Percentiles rank a stretch among this genome's conserved stretches.
phyloP scores from a whole-genome alignment of 495 filamentous ascomycete genomes.

The Hyaloscypha bicolor region DNA sequence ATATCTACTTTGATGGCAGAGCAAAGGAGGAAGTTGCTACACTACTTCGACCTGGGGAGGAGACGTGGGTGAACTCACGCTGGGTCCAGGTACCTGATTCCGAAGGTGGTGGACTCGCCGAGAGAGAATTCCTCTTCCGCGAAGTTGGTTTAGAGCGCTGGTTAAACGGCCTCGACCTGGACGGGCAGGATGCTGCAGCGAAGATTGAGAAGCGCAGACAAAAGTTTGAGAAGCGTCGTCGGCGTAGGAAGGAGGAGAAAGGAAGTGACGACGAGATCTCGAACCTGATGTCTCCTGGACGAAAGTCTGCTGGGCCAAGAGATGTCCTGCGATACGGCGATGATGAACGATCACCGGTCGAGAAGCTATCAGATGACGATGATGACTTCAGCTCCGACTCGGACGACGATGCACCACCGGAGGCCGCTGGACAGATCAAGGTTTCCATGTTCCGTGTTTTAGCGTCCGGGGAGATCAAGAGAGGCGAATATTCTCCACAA shows the following conservation, averaged over 20 bases:
- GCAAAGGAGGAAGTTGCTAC: conserved; percentile 97
- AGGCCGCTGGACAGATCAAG: conserved; percentile 97
- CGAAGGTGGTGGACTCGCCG: conserved; percentile 91
- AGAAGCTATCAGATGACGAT: conserved; percentile 72
- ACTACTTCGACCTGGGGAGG: conserved; percentile 86
- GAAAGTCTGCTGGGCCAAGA: conserved; percentile 36
- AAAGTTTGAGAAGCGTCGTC: conserved; percentile 83
- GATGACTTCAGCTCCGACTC: conserved; percentile 67
- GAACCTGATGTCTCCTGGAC: conserved; percentile 28
- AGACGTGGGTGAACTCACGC: conserved; percentile 98
- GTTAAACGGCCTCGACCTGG: conserved; percentile 91
- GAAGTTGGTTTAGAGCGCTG: conserved; percentile 95
- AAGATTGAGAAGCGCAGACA: conserved; percentile 85
- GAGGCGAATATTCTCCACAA: conserved; percentile 95
- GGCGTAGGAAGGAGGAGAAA: conserved; percentile 61
- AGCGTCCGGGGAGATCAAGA: conserved; percentile 94
- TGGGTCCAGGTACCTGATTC: conserved; percentile 94
- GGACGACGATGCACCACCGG: conserved; percentile 80
- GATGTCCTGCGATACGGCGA: conserved; percentile 76
- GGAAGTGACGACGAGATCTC: conserved; percentile 52
- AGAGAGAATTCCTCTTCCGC: conserved; percentile 96
- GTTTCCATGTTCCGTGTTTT: conserved; percentile 94
- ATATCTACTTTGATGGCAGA: conserved; percentile 98
- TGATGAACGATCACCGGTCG: conserved; percentile 70
- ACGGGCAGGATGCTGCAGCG: conserved; percentile 82